These are phyloP conservation scores for Gardenia jasminoides DNA, from an alignment of 257 asterid genomes.

Conservation along the genomic window DNA sequence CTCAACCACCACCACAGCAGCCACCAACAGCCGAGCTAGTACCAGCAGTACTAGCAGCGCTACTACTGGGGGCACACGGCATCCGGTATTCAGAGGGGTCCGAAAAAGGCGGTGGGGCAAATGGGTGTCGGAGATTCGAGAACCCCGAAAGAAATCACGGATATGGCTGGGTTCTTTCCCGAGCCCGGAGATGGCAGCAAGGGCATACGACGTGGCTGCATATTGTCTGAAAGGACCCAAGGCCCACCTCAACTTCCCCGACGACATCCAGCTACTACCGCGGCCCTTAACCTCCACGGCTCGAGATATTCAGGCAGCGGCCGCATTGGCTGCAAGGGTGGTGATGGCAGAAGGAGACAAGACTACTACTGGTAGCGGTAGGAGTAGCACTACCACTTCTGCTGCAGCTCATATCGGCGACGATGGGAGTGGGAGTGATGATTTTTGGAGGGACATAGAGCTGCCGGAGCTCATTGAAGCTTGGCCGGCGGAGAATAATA, in stretches of 20 bases:
- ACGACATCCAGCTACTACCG: conserved; percentile 36
- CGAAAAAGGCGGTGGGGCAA: conserved; percentile 64
- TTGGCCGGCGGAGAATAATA: background rate
- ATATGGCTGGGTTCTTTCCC: conserved; percentile 73
- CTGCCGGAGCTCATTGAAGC: conserved; percentile 13
- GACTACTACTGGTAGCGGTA: background rate
- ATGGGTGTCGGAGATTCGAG: conserved; percentile 75
- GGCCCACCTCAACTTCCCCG: conserved; percentile 55
- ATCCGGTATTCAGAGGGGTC: conserved; percentile 59
- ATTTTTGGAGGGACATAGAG: conserved; percentile 13
- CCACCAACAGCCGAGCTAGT: background rate
- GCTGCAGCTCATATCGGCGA: background rate
- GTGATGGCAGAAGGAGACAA: background rate
- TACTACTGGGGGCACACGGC: conserved; percentile 25
- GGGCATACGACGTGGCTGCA: conserved; percentile 74
- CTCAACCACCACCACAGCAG: conserved; percentile 19
- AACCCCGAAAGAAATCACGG: conserved; percentile 52
- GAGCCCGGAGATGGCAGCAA: conserved; percentile 66
- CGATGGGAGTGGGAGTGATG: background rate
- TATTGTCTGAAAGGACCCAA: conserved; percentile 44
- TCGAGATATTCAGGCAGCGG: conserved; percentile 60
- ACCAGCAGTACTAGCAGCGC: too few relatives aligned
- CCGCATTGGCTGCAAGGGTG: conserved; percentile 49
- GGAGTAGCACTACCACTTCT: too few relatives aligned
- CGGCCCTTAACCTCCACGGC: conserved; percentile 42